These are phyloP conservation scores for Bacidia gigantensis DNA, from an alignment of 495 filamentous ascomycete species.

Conservation along the genomic window DNA sequence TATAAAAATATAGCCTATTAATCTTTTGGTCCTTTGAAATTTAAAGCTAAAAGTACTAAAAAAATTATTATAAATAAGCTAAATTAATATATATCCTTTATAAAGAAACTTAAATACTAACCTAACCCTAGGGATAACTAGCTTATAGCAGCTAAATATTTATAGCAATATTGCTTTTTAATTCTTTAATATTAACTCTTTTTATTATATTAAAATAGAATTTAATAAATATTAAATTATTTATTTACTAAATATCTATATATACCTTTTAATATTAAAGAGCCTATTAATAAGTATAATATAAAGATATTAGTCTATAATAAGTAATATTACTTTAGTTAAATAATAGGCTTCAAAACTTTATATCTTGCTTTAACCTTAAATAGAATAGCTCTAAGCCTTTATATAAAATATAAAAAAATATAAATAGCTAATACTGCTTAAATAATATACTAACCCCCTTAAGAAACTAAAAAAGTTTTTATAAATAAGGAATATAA, in stretches of 20 bases:
- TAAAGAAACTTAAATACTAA: no score
- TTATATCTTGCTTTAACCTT: not conserved
- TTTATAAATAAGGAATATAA: constrained; percentile 36
- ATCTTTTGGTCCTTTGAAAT: constrained; percentile 65
- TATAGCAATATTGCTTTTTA: constrained; percentile 28
- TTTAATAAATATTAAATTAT: constrained; percentile 44
- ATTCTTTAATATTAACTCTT: constrained; percentile 39
- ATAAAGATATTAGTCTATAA: not conserved
- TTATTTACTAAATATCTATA: constrained; percentile 36
- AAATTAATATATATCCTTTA: no score
- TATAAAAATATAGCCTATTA: constrained; percentile 64
- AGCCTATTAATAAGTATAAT: constrained; percentile 6
- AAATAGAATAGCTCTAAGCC: not conserved
- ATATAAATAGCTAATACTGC: not conserved
- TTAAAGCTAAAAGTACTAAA: constrained; percentile 65
- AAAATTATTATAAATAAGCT: constrained; percentile 67
- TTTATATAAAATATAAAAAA: not conserved
- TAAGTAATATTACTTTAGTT: not conserved
- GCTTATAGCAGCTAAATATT: constrained; percentile 47
- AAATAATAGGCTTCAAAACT: not conserved
- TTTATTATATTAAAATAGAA: constrained; percentile 43
- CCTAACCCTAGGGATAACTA: constrained; percentile 46
- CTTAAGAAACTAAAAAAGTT: not conserved
- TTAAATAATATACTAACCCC: not conserved
- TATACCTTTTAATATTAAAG: not conserved